Evolutionary conservation across 1,284 basidiomycete species (phyloP).

Genomic region (Gymnopus androsaceus): DNA sequence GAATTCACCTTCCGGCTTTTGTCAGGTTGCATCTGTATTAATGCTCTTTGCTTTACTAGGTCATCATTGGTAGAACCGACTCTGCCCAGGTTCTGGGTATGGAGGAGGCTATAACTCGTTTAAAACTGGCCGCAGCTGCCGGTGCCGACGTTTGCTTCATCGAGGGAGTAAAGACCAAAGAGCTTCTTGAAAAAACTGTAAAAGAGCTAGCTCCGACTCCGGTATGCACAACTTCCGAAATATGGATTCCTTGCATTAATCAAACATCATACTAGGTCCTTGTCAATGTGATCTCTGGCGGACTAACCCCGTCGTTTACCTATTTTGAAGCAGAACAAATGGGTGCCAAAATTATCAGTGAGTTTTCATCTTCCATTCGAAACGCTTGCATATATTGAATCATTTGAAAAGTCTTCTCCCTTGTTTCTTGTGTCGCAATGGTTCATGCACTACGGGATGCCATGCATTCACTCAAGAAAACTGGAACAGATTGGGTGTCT

Average conservation of each 20-base stretch:
- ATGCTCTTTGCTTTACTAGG: constrained; percentile 34
- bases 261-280: constrained; percentile 46
- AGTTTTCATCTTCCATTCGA: constrained; percentile 26
- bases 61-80: constrained; percentile 83
- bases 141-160: constrained; percentile 87
- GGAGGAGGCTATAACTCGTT: constrained; percentile 74
- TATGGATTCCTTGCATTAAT: constrained; percentile 3
- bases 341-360: constrained; percentile 78
- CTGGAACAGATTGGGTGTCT: constrained; percentile 61
- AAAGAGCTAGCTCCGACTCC: constrained; percentile 70
- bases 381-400: background rate
- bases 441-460: constrained; percentile 72
- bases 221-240: constrained; percentile 31
- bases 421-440: constrained; percentile 72
- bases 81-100: constrained; percentile 72
- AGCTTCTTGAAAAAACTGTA: constrained; percentile 66
- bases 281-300: constrained; percentile 78
- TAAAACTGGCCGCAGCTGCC: constrained; percentile 71
- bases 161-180: constrained; percentile 74
- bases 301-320: constrained; percentile 74
- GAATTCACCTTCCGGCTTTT: constrained; percentile 19
- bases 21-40: background rate
- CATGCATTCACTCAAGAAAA: constrained; percentile 74
- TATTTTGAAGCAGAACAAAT: constrained; percentile 64
- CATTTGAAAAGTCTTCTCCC: constrained; percentile 54